Base-by-base conservation (phyloP, 1,284 basidiomycete genomes). In the Nidula niveotomentosa region DNA sequence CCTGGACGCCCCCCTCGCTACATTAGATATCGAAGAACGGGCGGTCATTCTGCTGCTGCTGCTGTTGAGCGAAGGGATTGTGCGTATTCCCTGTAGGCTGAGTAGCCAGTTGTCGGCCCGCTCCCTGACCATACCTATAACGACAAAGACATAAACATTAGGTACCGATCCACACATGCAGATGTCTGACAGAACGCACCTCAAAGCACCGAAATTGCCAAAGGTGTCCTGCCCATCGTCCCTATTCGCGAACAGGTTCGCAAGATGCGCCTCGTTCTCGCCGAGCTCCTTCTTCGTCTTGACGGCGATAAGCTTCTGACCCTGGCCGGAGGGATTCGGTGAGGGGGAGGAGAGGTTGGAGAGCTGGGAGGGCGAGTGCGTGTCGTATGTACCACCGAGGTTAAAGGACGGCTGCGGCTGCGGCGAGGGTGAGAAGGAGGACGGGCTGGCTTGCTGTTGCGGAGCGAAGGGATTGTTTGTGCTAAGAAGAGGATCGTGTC, bases 391-490 rank as follows among this genome's bases (percentile, higher is more conserved):
- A 34, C 86, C 82, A 35, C 75, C 76, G 39, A 90, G 73, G 61
- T 88, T 87, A 76, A 88, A 87, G 39, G 75, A 73, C 15, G 77
- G 80, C 36, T 74, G 66, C 12, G 62, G 68, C 48, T 68, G 67
- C 35, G 70, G 71, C 46, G 66, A 68, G 49, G 70, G 69, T 60
- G 58, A 69, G 66, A 51, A 65, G 60, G 62, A 55, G 3, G 71
- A 75, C 53, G 77, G 75, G 48, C 72, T 68, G 43, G 66, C 65
- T n/a, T 73, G 69, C 48, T 73, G 57, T 15, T 70, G 61, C 2
- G 78, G 81, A 0, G 90, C 91, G 66, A 97, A 98, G 0, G 96
- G 96, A 69, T 98, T 98, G 80, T 98, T 98, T 45, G 93, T 93
- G 12, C 94, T 94, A 55, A 36, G 56, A 37, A 48, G 36, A 37